phyloP scores from a whole-genome alignment of 2,329 filamentous ascomycete genomes.

The Ascochyta lentis region DNA sequence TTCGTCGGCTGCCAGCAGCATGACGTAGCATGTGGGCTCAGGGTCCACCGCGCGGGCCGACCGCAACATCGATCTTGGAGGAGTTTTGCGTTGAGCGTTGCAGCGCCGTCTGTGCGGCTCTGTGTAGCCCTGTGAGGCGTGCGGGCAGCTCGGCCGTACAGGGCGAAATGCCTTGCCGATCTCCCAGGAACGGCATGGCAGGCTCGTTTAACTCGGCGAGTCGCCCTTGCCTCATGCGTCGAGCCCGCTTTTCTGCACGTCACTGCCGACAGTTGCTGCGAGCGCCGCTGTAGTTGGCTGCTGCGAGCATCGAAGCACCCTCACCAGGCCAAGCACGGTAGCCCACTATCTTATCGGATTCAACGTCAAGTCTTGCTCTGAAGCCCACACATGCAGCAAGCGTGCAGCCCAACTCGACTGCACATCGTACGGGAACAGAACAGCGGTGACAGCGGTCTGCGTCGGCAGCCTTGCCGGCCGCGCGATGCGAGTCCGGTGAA shows the following conservation, averaged over 20 bases:
- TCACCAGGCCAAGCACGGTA: conserved; percentile 13
- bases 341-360: conserved; percentile 11
- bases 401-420: conserved; percentile 2
- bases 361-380: conserved; percentile 11
- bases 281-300: conserved; percentile 15
- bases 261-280: conserved; percentile 19
- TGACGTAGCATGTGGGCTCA: conserved; percentile 42
- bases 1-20: conserved; percentile 23
- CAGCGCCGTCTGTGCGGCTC: conserved; percentile 17
- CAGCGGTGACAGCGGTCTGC: conserved; percentile 25
- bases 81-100: conserved; percentile 15
- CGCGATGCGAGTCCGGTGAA: conserved; percentile 24
- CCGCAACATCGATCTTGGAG: conserved; percentile 11
- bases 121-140: conserved; percentile 12
- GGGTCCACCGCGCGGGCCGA: conserved; percentile 31
- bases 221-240: conserved; percentile 19
- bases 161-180: conserved; percentile 12
- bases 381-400: conserved; percentile 6
- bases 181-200: conserved; percentile 1
- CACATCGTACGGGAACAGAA: neutral
- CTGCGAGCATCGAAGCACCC: conserved; percentile 5
- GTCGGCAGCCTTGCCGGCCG: conserved; percentile 32
- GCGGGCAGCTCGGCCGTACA: conserved; percentile 10
- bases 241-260: conserved; percentile 22
- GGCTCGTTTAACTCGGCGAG: conserved; percentile 25